phyloP scores from a whole-genome alignment of 176 grass and related monocot species.

The Hordeum vulgare region MorexV3_pseudomolecules_assembly NC_058518.1:70489529-70490028 shows the following conservation, averaged over 20 bases:
- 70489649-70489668: neutral
- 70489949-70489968: constrained; percentile 17
- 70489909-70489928: neutral
- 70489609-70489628: constrained; percentile 52
- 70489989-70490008: neutral
- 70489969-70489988: neutral
- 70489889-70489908: constrained; percentile 22
- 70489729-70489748: neutral
- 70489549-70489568: constrained; percentile 78
- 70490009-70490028: neutral
- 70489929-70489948: neutral
- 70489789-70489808: constrained; percentile 28
- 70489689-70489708: constrained; percentile 50
- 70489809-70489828: neutral
- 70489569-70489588: constrained; percentile 95
- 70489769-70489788: constrained; percentile 31
- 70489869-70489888: constrained; percentile 35
- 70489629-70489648: constrained; percentile 20
- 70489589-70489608: constrained; percentile 85
- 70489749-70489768: neutral
- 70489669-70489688: constrained; percentile 1
- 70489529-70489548: constrained; percentile 73
- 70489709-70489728: neutral
- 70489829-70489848: constrained; percentile 18
- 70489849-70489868: constrained; percentile 11